Evolutionary conservation across 192 early-diverging fungal species (phyloP), one percentile per base, ranked within the genome.

Genomic region (Mortierella claussenii): DNA sequence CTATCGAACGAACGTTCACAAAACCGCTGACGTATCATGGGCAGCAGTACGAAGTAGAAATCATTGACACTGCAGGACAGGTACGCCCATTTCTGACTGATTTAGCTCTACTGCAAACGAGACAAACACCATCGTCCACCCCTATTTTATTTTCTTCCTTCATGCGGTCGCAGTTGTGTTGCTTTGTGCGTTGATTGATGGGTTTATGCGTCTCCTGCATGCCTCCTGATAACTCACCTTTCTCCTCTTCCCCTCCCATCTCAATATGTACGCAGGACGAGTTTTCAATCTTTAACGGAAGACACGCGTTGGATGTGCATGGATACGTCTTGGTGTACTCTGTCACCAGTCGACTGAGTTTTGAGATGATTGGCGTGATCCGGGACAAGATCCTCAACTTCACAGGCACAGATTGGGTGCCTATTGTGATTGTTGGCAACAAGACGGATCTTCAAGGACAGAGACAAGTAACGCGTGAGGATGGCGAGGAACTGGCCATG

Each of bases 11-110:
- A 63, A 93, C 91, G 40, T 91, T 94, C 78, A 93, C 84, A 21
- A 97, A 97, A 79, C 89, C 88, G 55, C 86, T 99, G 60, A 88
- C 87, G 37, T 88, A 91, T 52, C 83, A 82, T 68, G 89, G 90
- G 26, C 88, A 93, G 69, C 92, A 96, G 71, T 97, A 95, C 57
- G 89, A 88, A 34, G 85, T 90, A 32, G 93, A 93, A 55, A 97
- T 98, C 47, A 91, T 95, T 66, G 97, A 99, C 79, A 98, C 97
- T 11, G 94, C 97, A n/a, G 97, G 97, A 42, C 96, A 97, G 87
- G 89, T 90, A 89, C n/a, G n/a, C n/a, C n/a, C n/a, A n/a, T n/a
- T n/a, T n/a, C n/a, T n/a, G n/a, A n/a, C n/a, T n/a, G n/a, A n/a
- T n/a, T n/a, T n/a, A n/a, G n/a, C n/a, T n/a, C n/a, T n/a, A n/a